Evolutionary conservation across 2,329 filamentous ascomycete species (phyloP).

Genomic region (Scytalidium sp.): DNA sequence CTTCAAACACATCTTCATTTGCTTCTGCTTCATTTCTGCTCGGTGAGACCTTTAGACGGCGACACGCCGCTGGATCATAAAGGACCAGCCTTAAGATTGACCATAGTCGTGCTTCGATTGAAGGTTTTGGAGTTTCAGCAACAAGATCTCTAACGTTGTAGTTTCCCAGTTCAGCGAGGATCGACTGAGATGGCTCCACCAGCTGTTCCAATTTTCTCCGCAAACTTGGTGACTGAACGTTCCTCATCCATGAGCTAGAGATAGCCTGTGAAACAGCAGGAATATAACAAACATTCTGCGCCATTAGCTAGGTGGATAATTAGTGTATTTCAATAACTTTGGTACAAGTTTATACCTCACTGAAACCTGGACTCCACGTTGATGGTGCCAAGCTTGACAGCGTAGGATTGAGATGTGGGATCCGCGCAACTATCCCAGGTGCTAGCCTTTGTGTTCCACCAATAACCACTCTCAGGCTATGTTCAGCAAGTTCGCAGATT

Average conservation of each 20-base stretch:
- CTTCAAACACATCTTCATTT: not conserved
- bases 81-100: slow-evolving; percentile 6
- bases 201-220: slow-evolving; percentile 14
- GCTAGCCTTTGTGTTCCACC: slow-evolving; percentile 3
- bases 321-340: not conserved
- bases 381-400: slow-evolving; percentile 17
- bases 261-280: slow-evolving; percentile 13
- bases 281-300: slow-evolving; percentile 14
- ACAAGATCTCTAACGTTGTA: not conserved
- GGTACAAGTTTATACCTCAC: slow-evolving; percentile 14
- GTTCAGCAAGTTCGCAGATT: slow-evolving; percentile 7
- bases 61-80: slow-evolving; percentile 5
- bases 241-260: slow-evolving; percentile 9
- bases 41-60: not conserved
- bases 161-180: not conserved
- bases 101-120: slow-evolving; percentile 6
- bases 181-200: not conserved
- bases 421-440: slow-evolving; percentile 10
- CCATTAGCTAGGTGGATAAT: slow-evolving; percentile 11
- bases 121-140: not conserved
- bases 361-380: slow-evolving; percentile 24
- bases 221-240: slow-evolving; percentile 18
- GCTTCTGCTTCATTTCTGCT: not conserved
- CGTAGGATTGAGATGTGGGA: slow-evolving; percentile 5
- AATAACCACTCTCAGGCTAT: slow-evolving; percentile 12